A percentile compares a stretch with the other conserved stretches of the same genome.
phyloP scores from a whole-genome alignment of 305 asterid genomes.

The Andrographis paniculata region DNA sequence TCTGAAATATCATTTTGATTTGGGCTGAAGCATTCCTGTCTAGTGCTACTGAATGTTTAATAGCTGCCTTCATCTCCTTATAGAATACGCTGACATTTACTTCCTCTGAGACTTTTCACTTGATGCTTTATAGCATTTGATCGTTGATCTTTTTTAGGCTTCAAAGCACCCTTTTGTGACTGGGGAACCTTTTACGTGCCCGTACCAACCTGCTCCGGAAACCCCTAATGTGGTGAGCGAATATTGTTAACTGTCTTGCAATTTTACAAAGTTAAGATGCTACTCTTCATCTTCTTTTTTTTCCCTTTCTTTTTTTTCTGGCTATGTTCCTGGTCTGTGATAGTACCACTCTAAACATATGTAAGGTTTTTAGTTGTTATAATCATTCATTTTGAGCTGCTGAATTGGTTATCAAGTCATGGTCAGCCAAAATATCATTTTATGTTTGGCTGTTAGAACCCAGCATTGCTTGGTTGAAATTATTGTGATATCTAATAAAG shows the following conservation, averaged over 20 bases:
- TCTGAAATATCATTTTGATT: too few relatives aligned
- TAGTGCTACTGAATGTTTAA: too few relatives aligned
- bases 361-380: neutral
- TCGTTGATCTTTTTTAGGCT: slow-evolving; percentile 48
- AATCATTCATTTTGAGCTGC: slow-evolving; percentile 5
- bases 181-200: slow-evolving; percentile 90
- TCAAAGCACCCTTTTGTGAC: slow-evolving; percentile 96
- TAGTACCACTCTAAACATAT: neutral
- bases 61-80: neutral
- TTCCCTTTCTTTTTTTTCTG: slow-evolving; percentile 11
- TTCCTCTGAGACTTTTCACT: slow-evolving; percentile 12
- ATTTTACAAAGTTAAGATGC: slow-evolving; percentile 3
- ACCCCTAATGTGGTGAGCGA: slow-evolving; percentile 85
- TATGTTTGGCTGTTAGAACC: too few relatives aligned
- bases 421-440: too few relatives aligned
- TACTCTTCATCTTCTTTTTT: too few relatives aligned
- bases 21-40: too few relatives aligned
- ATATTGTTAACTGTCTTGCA: slow-evolving; percentile 19
- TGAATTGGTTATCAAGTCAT: slow-evolving; percentile 6
- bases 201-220: slow-evolving; percentile 82
- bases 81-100: neutral
- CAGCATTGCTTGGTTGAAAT: too few relatives aligned
- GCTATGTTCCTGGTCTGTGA: neutral
- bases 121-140: slow-evolving; percentile 21
- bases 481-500: too few relatives aligned